phyloP scores from a whole-genome alignment of 495 filamentous ascomycete species.

The Hyaloscypha bicolor region DNA sequence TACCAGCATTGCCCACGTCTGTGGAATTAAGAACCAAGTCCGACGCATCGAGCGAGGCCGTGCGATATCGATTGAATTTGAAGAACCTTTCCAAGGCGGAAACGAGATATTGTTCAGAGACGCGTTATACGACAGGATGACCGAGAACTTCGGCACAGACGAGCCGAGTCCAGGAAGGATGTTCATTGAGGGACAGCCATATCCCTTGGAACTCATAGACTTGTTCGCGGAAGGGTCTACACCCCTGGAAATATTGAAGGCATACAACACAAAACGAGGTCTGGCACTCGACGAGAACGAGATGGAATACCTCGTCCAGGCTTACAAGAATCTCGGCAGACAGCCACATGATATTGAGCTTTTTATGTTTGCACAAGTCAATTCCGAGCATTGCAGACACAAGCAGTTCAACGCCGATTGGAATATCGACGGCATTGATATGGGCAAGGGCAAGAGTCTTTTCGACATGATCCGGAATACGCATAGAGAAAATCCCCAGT shows the following conservation, averaged over 20 bases:
- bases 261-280: slow-evolving; percentile 80
- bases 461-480: slow-evolving; percentile 97
- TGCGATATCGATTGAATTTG: slow-evolving; percentile 65
- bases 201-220: slow-evolving; percentile 70
- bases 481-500: slow-evolving; percentile 72
- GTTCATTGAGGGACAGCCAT: slow-evolving; percentile 76
- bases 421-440: slow-evolving; percentile 89
- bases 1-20: slow-evolving; percentile 91
- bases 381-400: slow-evolving; percentile 76
- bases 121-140: slow-evolving; percentile 90
- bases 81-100: slow-evolving; percentile 44
- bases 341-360: slow-evolving; percentile 83
- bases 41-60: slow-evolving; percentile 88
- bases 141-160: slow-evolving; percentile 67
- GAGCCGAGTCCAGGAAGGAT: slow-evolving; percentile 70
- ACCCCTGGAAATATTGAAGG: slow-evolving; percentile 71
- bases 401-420: slow-evolving; percentile 95
- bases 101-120: slow-evolving; percentile 65
- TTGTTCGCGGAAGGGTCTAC: slow-evolving; percentile 62
- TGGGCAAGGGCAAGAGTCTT: slow-evolving; percentile 75
- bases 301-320: slow-evolving; percentile 89
- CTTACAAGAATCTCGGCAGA: slow-evolving; percentile 72
- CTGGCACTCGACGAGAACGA: slow-evolving; percentile 86
- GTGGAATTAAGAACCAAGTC: slow-evolving; percentile 71
- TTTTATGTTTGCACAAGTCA: slow-evolving; percentile 99